These are phyloP conservation scores for Zygotorulaspora chibaensis DNA, from an alignment of 805 yeast genomes.

Conservation along the genomic window DNA sequence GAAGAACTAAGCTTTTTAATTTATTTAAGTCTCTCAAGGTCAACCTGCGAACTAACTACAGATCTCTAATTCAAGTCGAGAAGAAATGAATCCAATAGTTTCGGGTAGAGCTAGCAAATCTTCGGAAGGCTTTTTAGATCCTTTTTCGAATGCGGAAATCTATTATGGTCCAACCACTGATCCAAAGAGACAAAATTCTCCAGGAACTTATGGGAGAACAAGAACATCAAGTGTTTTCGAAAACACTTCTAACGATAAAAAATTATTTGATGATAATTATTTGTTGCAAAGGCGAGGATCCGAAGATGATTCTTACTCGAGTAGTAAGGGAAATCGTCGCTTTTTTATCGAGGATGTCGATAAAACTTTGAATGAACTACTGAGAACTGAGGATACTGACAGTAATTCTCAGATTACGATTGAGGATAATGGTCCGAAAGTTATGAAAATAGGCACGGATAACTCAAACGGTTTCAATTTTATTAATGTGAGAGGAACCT, in stretches of 20 bases:
- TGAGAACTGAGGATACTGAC: slow-evolving; percentile 81
- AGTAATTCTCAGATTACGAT: slow-evolving; percentile 77
- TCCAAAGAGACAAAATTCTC: slow-evolving; percentile 42
- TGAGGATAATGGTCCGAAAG: slow-evolving; percentile 81
- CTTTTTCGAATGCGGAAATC: slow-evolving; percentile 61
- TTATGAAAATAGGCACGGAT: slow-evolving; percentile 73
- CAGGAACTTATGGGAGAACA: slow-evolving; percentile 42
- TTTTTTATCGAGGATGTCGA: slow-evolving; percentile 76
- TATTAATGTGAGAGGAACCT: slow-evolving; percentile 77
- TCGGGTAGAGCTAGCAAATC: slow-evolving; percentile 27
- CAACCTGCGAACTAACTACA: too few species aligned
- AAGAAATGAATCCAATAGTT: too few species aligned
- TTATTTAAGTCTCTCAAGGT: too few species aligned
- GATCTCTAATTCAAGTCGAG: too few species aligned
- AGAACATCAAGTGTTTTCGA: slow-evolving; percentile 53
- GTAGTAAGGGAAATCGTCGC: slow-evolving; percentile 37
- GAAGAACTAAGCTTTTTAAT: too few species aligned
- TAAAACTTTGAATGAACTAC: slow-evolving; percentile 60
- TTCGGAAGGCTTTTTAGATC: slow-evolving; percentile 53
- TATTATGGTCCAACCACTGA: slow-evolving; percentile 65
- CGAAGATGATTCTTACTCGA: slow-evolving; percentile 44
- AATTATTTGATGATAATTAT: slow-evolving; percentile 16
- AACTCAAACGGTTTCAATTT: slow-evolving; percentile 77
- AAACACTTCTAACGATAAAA: slow-evolving; percentile 26
- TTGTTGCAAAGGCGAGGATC: slow-evolving; percentile 48